Evolutionary conservation across 2,329 filamentous ascomycete species (phyloP).

Genomic region (Triangularia verruculosa): DNA sequence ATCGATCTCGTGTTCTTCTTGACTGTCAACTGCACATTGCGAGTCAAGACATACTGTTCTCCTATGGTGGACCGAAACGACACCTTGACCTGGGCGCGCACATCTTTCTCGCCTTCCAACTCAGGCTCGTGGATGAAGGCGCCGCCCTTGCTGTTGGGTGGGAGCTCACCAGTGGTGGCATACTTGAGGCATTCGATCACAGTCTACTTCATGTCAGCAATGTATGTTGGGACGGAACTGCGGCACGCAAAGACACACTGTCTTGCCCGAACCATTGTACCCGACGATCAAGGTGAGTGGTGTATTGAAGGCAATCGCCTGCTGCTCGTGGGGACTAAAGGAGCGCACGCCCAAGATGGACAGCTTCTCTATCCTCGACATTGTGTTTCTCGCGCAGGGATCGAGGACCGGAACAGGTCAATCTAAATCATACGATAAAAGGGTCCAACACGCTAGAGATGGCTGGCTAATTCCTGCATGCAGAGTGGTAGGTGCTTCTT

Average conservation of each 20-base stretch:
- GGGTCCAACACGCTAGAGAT: conserved; percentile 1
- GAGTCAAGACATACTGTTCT: conserved; percentile 75
- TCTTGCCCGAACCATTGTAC: conserved; percentile 96
- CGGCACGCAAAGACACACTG: conserved; percentile 43
- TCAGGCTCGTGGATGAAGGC: conserved; percentile 98
- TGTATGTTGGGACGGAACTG: conserved; percentile 29
- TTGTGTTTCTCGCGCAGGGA: conserved; percentile 27
- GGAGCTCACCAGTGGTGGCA: conserved; percentile 89
- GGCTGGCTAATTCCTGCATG: conserved; percentile 4
- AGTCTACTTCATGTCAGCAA: conserved; percentile 45
- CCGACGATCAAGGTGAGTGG: conserved; percentile 96
- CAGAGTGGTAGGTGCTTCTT: background rate
- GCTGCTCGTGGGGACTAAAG: conserved; percentile 71
- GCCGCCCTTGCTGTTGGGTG: conserved; percentile 84
- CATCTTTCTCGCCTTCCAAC: conserved; percentile 81
- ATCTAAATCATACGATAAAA: background rate
- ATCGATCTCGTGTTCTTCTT: conserved; percentile 74
- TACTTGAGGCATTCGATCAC: conserved; percentile 99
- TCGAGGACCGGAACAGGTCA: conserved; percentile 1
- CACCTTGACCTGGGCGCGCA: conserved; percentile 87
- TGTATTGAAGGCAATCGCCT: conserved; percentile 79
- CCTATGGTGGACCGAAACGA: conserved; percentile 78
- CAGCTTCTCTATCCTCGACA: conserved; percentile 86
- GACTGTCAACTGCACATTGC: conserved; percentile 80
- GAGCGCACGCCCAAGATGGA: conserved; percentile 81